phyloP scores from a whole-genome alignment of 768 basidiomycete species.

The Neoboletus brunneissimus region DNA sequence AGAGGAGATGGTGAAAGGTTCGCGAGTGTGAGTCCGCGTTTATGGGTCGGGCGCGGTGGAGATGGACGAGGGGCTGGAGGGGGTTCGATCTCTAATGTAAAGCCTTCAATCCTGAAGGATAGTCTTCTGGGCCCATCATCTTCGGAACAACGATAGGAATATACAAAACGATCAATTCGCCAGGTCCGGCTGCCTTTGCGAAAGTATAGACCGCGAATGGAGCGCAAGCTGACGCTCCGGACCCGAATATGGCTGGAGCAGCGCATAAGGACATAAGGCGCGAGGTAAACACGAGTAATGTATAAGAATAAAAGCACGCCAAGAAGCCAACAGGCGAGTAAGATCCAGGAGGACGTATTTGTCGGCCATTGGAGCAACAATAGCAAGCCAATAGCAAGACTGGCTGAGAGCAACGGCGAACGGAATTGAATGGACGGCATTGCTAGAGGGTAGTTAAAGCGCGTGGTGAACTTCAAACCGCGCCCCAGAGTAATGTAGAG shows the following conservation, averaged over 20 bases:
- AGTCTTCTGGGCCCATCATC: slow-evolving; percentile 51
- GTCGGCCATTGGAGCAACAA: slow-evolving; percentile 23
- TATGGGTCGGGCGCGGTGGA: slow-evolving; percentile 25
- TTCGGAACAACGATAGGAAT: slow-evolving; percentile 51
- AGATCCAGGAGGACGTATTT: slow-evolving; percentile 35
- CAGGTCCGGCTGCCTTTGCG: slow-evolving; percentile 51
- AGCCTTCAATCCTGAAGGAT: slow-evolving; percentile 60
- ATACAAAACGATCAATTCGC: slow-evolving; percentile 65
- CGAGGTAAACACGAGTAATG: slow-evolving; percentile 61
- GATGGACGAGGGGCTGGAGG: slow-evolving; percentile 16
- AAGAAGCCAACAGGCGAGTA: slow-evolving; percentile 47
- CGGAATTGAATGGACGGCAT: slow-evolving; percentile 8
- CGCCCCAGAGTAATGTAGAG: neutral
- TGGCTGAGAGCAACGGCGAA: slow-evolving; percentile 10
- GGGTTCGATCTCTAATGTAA: slow-evolving; percentile 48
- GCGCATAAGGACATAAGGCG: slow-evolving; percentile 59
- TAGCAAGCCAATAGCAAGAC: slow-evolving; percentile 11
- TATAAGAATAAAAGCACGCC: slow-evolving; percentile 54
- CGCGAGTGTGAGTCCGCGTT: slow-evolving; percentile 45
- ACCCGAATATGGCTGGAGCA: slow-evolving; percentile 62
- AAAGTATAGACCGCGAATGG: slow-evolving; percentile 74
- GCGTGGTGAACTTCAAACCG: slow-evolving; percentile 2
- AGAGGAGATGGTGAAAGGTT: slow-evolving; percentile 36
- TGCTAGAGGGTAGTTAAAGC: neutral
- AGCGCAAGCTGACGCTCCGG: slow-evolving; percentile 71